Percentiles rank a stretch among this genome's conserved stretches.
Conservation (phyloP, 1,284 basidiomycete species). For the Ceratobasidium sp. region DNA sequence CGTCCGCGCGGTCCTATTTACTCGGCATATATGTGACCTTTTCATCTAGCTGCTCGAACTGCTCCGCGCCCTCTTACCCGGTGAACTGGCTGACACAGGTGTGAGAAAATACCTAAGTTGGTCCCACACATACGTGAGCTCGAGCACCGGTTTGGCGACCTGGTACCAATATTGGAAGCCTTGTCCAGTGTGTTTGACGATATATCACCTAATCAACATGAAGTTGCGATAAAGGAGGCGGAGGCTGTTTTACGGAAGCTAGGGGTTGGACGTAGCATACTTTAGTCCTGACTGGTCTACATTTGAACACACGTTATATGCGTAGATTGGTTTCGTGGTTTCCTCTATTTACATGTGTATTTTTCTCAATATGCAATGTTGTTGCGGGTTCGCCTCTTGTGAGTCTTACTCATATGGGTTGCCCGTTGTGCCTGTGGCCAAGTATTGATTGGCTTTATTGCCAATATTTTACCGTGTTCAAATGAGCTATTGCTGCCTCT, state of each 20-base stretch:
- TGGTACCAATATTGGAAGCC: slow-evolving; percentile 6
- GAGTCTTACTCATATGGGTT: no score
- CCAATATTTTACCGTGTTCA: no score
- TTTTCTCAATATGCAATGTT: no score
- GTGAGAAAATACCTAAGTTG: slow-evolving; percentile 5
- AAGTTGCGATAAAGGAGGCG: background rate
- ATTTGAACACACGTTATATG: no score
- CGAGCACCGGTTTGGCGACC: slow-evolving; percentile 23
- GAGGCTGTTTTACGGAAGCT: slow-evolving; percentile 8
- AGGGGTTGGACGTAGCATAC: slow-evolving; percentile 2
- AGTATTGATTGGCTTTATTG: no score
- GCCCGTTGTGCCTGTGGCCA: no score
- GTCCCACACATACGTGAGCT: background rate
- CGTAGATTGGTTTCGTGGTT: no score
- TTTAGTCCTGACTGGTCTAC: no score
- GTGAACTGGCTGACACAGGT: background rate
- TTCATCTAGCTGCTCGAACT: slow-evolving; percentile 16
- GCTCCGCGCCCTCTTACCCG: background rate
- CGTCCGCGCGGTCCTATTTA: slow-evolving; percentile 12
- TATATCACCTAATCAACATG: background rate
- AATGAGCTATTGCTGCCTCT: no score
- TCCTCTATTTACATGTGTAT: no score
- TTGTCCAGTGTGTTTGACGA: slow-evolving; percentile 7
- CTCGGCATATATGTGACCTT: background rate
- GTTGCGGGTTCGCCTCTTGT: no score